A percentile compares a stretch with the other conserved stretches of the same genome.
Conservation (phyloP, 2,329 filamentous ascomycete genomes). For the Fusarium sp. region DNA sequence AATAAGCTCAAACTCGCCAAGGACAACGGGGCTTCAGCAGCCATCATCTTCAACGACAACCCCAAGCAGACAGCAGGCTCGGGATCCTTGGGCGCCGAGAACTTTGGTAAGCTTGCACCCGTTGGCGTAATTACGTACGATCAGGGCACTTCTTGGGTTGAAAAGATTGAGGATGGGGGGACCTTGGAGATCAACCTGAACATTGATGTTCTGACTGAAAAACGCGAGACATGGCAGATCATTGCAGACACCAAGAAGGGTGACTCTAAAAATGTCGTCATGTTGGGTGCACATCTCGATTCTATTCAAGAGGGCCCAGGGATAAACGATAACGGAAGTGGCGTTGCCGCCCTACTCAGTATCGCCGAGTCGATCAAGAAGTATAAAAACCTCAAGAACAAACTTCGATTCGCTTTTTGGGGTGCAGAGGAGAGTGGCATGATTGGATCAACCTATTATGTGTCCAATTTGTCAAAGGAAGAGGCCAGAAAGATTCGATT, state of each 20-base stretch:
- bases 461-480: conserved; percentile 50
- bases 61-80: conserved; percentile 57
- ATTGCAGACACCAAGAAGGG: conserved; percentile 58
- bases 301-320: conserved; percentile 56
- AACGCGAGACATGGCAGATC: conserved; percentile 56
- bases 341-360: conserved; percentile 53
- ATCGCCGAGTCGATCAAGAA: conserved; percentile 53
- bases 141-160: conserved; percentile 52
- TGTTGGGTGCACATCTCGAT: conserved; percentile 58
- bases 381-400: conserved; percentile 55
- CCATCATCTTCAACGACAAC: conserved; percentile 73
- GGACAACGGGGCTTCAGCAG: conserved; percentile 55
- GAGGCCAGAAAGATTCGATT: conserved; percentile 69
- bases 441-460: conserved; percentile 58
- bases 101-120: conserved; percentile 52
- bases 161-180: conserved; percentile 50
- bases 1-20: conserved; percentile 57
- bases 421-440: conserved; percentile 58
- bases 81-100: conserved; percentile 65
- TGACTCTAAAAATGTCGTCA: conserved; percentile 55
- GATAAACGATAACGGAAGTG: conserved; percentile 59
- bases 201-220: conserved; percentile 55
- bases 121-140: conserved; percentile 53
- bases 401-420: conserved; percentile 59
- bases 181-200: conserved; percentile 50